A percentile compares a stretch with the other conserved stretches of the same genome.
Conservation (phyloP, 2,329 filamentous ascomycete genomes). For the Hypoxylon rubiginosum region DNA sequence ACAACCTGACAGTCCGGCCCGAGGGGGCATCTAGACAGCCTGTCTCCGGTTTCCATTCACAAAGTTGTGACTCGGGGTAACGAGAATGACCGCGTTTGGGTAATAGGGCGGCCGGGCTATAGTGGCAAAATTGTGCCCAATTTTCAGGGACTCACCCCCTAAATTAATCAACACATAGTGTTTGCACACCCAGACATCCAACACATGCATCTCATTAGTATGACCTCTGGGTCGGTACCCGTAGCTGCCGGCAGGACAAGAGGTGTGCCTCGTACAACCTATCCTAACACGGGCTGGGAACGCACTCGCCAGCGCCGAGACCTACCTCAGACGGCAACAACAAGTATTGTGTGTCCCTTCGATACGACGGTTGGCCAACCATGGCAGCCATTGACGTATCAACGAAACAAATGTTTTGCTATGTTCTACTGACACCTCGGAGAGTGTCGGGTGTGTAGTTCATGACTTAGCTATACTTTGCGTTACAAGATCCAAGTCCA, state of each 20-base stretch:
- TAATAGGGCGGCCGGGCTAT: constrained; percentile 20
- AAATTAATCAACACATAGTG: constrained; percentile 25
- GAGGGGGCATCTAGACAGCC: constrained; percentile 16
- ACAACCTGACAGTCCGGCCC: constrained; percentile 27
- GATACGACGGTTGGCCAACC: constrained; percentile 34
- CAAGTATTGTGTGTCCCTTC: constrained; percentile 24
- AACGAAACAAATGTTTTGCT: constrained; percentile 22
- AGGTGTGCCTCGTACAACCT: constrained; percentile 34
- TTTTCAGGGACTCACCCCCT: constrained; percentile 22
- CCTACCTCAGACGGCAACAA: constrained; percentile 21
- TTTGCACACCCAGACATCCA: constrained; percentile 37
- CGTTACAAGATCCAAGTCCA: constrained; percentile 19
- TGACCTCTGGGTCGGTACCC: constrained; percentile 36
- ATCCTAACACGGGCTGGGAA: constrained; percentile 28
- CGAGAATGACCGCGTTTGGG: constrained; percentile 32
- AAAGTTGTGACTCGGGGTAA: constrained; percentile 32
- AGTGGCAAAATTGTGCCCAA: constrained; percentile 43
- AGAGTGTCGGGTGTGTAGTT: constrained; percentile 28
- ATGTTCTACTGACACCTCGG: constrained; percentile 19
- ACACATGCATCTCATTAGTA: constrained; percentile 37
- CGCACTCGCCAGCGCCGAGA: constrained; percentile 29
- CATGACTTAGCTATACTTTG: constrained; percentile 10
- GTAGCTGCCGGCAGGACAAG: constrained; percentile 31
- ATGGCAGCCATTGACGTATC: constrained; percentile 42
- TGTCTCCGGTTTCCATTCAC: constrained; percentile 21